Evolutionary conservation across 2,329 filamentous ascomycete species (phyloP).

Genomic region (Monilinia fructigena): DNA sequence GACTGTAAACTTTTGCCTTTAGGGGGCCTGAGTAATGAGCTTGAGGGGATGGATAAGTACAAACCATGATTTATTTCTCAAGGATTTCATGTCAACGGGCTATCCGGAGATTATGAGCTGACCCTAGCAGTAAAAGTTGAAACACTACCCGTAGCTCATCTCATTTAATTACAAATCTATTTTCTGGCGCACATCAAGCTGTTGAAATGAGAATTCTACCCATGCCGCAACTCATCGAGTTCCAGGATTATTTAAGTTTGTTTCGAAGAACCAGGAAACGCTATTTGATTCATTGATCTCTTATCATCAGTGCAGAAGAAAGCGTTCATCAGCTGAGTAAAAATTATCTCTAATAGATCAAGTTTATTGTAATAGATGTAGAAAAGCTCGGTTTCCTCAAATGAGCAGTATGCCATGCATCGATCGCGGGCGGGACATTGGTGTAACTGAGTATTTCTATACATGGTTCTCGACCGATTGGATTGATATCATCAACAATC

Average conservation of each 20-base stretch:
- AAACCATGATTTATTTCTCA: too few relatives aligned
- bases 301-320: conserved; percentile 23
- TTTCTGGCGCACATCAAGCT: conserved; percentile 6
- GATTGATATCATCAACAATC: conserved; percentile 33
- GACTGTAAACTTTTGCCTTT: too few relatives aligned
- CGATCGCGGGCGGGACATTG: conserved; percentile 26
- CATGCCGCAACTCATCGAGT: conserved; percentile 6
- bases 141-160: too few relatives aligned
- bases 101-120: too few relatives aligned
- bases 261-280: not conserved
- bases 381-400: conserved; percentile 16
- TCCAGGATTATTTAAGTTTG: not conserved
- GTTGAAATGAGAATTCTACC: not conserved
- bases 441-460: conserved; percentile 30
- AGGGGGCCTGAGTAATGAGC: too few relatives aligned
- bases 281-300: conserved; percentile 27
- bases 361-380: not conserved
- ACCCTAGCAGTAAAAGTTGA: too few relatives aligned
- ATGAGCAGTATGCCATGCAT: conserved; percentile 28
- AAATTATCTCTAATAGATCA: conserved; percentile 24
- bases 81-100: too few relatives aligned
- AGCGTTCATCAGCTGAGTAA: conserved; percentile 8
- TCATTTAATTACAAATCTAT: conserved; percentile 12
- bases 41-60: too few relatives aligned
- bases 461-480: conserved; percentile 29